Percentiles rank a stretch among this genome's conserved stretches.
Evolutionary conservation across 495 filamentous ascomycete species (phyloP).

Genomic region (Tuber aestivum): DNA sequence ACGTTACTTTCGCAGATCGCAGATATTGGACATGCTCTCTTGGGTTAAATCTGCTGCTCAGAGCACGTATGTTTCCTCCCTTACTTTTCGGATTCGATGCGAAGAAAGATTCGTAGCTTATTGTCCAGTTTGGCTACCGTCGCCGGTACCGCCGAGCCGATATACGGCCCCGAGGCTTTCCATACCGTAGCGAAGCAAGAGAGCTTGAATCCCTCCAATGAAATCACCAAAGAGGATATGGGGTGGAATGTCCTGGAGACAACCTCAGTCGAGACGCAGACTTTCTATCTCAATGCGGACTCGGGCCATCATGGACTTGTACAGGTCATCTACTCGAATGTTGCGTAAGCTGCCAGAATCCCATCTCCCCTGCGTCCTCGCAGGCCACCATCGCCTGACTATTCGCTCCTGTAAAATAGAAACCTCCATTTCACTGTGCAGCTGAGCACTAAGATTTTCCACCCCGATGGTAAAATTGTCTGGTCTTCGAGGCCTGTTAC

Average conservation of each 20-base stretch:
- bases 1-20: neutral
- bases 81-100: neutral
- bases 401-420: constrained; percentile 47
- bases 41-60: constrained; percentile 32
- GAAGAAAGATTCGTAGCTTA: neutral
- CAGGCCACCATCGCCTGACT: neutral
- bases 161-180: constrained; percentile 88
- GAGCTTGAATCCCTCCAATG: constrained; percentile 70
- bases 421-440: constrained; percentile 84
- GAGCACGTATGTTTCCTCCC: constrained; percentile 26
- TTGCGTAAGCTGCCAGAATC: constrained; percentile 63
- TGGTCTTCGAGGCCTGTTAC: constrained; percentile 73
- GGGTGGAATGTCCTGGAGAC: constrained; percentile 75
- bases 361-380: constrained; percentile 2
- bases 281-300: constrained; percentile 82
- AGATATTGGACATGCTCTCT: constrained; percentile 28
- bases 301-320: constrained; percentile 67
- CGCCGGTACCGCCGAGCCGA: constrained; percentile 90
- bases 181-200: constrained; percentile 76
- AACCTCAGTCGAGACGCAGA: constrained; percentile 93
- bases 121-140: constrained; percentile 73
- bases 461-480: constrained; percentile 62
- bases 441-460: constrained; percentile 88
- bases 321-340: constrained; percentile 97
- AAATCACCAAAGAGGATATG: constrained; percentile 67